phyloP scores from a whole-genome alignment of 148 eudicot species.

The Heliosperma pusillum region DNA sequence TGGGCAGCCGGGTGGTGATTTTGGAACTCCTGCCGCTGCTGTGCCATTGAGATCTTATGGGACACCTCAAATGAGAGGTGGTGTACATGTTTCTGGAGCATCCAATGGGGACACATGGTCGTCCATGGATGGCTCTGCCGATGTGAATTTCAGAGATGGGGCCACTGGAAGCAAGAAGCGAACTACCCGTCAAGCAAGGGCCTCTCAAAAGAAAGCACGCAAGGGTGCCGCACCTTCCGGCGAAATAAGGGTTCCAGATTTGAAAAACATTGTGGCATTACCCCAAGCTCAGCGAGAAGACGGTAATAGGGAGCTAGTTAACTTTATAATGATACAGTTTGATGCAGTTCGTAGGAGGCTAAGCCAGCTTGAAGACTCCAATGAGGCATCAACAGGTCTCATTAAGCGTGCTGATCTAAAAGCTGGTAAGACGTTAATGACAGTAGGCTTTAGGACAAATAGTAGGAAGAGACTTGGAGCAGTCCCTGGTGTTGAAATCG shows the following conservation, averaged over 20 bases:
- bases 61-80: conserved; percentile 46
- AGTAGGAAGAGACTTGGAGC: conserved; percentile 60
- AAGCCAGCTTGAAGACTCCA: conserved; percentile 63
- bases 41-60: conserved; percentile 74
- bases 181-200: conserved; percentile 20
- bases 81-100: conserved; percentile 33
- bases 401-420: conserved; percentile 62
- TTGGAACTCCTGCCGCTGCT: conserved; percentile 41
- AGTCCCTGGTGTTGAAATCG: conserved; percentile 81
- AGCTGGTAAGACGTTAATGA: conserved; percentile 52
- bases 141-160: conserved; percentile 36
- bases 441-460: conserved; percentile 69
- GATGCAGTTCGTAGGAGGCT: conserved; percentile 64
- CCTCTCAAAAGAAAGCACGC: conserved; percentile 32
- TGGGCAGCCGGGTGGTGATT: conserved; percentile 25
- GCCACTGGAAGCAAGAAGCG: conserved; percentile 33
- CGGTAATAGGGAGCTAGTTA: conserved; percentile 52
- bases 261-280: conserved; percentile 37
- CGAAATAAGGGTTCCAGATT: conserved; percentile 31
- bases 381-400: conserved; percentile 43
- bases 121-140: conserved; percentile 36
- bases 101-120: conserved; percentile 46
- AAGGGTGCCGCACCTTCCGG: conserved; percentile 21
- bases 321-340: conserved; percentile 47
- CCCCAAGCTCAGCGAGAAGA: conserved; percentile 42